Percentiles rank a stretch among this genome's conserved stretches.
Evolutionary conservation across 495 filamentous ascomycete species (phyloP).

Genomic region (Eremomyces bilateralis): DNA sequence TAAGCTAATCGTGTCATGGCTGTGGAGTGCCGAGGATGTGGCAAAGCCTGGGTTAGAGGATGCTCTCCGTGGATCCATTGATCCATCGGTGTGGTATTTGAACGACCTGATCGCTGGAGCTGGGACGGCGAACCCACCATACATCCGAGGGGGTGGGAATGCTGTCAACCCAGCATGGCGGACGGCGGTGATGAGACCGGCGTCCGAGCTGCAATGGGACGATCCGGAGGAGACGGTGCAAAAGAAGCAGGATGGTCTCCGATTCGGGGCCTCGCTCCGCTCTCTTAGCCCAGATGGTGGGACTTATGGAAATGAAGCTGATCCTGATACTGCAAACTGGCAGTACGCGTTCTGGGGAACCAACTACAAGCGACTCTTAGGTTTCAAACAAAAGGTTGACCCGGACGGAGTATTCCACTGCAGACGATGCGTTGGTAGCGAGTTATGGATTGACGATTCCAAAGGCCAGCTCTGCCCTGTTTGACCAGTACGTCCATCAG

Average conservation of each 20-base stretch:
- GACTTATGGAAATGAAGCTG: constrained; percentile 1
- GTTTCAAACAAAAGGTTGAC: neutral
- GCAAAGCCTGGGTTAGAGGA: neutral
- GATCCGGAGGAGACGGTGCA: neutral
- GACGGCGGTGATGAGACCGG: neutral
- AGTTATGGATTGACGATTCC: neutral
- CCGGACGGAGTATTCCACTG: neutral
- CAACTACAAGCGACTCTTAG: constrained; percentile 1
- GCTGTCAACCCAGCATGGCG: constrained; percentile 1
- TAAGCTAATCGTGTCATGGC: neutral
- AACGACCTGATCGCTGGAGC: neutral
- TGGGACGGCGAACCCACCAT: constrained; percentile 1
- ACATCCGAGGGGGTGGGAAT: neutral
- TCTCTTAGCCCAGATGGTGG: neutral
- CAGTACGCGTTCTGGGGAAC: constrained; percentile 1
- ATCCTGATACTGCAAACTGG: constrained; percentile 1
- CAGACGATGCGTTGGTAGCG: neutral
- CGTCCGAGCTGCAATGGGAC: neutral
- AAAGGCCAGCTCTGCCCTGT: neutral
- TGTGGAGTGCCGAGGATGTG: neutral
- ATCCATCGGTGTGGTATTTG: neutral
- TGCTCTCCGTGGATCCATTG: neutral
- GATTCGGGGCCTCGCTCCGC: neutral
- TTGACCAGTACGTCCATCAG: too few relatives aligned
- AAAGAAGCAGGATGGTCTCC: neutral